Base-by-base conservation (phyloP, 2,329 filamentous ascomycete species). In the Sporothrix schenckii region DNA sequence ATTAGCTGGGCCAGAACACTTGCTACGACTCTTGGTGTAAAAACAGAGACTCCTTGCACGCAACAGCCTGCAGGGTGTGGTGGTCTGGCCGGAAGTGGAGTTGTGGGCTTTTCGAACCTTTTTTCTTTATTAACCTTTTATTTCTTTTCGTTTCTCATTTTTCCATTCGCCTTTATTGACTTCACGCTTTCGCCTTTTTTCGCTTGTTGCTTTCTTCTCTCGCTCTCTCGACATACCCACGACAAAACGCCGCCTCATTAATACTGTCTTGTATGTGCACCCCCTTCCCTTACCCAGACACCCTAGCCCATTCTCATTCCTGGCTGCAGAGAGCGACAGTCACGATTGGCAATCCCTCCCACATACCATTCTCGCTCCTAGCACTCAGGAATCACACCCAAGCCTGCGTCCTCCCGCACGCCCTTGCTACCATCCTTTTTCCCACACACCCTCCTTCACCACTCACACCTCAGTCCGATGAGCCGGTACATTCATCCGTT, bases 401-500 rank as follows among this genome's bases (percentile, higher is more conserved):
- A 70, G 66, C 69, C 72, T 72, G 72, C 73, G 71, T 19, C 41
- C 65, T 50, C 58, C 61, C 60, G 49, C 70, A 60, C 69, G 52
- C 67, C 54, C 69, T 63, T 72, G 44, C 70, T 44, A 30, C 30
- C 39, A 27, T 56, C 44, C 53, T 27, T 47, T 66, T 72, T 73
- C 72, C 72, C 74, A 63, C 70, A 72, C 74, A 69, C 67, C 72
- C 75, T 71, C 70, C 65, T 73, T 71, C 75, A 27, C 47, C 66
- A 54, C 54, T 53, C 70, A 66, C 69, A 69, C 68, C 69, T 67
- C 69, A 66, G 69, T 76, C 75, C 75, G 75, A 77, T 75, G 76
- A 76, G 76, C 77, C 76, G 77, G 75, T 72, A 68, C 75, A 75
- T 76, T 75, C 75, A 77, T 74, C 76, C 76, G 73, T 72, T 71